Conservation (phyloP, 2,329 filamentous ascomycete genomes). For the Truncatella angustata region DNA sequence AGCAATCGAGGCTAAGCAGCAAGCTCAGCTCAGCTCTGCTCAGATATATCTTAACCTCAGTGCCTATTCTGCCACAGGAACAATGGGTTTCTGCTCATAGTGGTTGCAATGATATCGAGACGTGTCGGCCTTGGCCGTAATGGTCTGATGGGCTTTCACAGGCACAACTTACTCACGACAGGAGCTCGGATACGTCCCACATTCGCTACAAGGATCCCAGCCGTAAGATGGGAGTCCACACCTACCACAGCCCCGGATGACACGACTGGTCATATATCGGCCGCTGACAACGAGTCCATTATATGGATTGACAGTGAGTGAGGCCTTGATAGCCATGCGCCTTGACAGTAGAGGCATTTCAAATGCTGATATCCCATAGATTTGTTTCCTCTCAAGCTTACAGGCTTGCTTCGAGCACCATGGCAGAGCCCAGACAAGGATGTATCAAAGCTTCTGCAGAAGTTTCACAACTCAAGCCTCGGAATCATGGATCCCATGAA, state of each 20-base stretch:
- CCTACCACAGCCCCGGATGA: constrained; percentile 53
- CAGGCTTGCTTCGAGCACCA: constrained; percentile 41
- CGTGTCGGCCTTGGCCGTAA: constrained; percentile 30
- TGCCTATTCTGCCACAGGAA: neutral
- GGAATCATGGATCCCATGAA: constrained; percentile 51
- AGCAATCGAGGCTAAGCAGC: neutral
- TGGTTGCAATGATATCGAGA: constrained; percentile 29
- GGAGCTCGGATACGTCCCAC: constrained; percentile 15
- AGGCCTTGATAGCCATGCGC: too few relatives aligned
- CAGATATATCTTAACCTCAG: neutral
- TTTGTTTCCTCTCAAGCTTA: constrained; percentile 77
- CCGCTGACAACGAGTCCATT: constrained; percentile 73
- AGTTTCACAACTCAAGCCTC: constrained; percentile 50
- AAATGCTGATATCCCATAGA: constrained; percentile 52
- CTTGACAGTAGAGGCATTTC: too few relatives aligned
- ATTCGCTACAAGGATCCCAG: constrained; percentile 11
- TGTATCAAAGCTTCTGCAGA: constrained; percentile 47
- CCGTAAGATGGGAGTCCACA: constrained; percentile 20
- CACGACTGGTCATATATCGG: constrained; percentile 78
- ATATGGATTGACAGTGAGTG: constrained; percentile 81
- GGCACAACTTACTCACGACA: constrained; percentile 4
- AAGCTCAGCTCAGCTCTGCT: neutral
- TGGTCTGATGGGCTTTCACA: constrained; percentile 27
- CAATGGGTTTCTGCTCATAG: neutral
- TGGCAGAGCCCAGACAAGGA: constrained; percentile 48